Percentiles rank a stretch among this genome's conserved stretches.
Evolutionary conservation across 225 moss, liverwort and hornwort species (phyloP).

Genomic region (Climacium dendroides): DNA sequence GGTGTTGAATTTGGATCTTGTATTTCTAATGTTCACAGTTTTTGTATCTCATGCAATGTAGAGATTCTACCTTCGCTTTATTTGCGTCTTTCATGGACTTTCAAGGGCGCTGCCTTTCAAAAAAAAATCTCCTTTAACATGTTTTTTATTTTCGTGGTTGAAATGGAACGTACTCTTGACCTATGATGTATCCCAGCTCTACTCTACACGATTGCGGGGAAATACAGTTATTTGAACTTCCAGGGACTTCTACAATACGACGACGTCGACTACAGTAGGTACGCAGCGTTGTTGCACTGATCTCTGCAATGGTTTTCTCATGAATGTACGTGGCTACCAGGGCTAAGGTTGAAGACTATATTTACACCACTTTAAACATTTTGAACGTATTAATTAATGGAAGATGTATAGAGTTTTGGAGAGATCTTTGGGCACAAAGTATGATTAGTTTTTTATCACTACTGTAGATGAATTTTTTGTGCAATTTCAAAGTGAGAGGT

Average conservation of each 20-base stretch:
- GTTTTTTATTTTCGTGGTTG: background rate
- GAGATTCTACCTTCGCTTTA: background rate
- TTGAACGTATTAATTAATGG: background rate
- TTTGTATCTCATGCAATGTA: background rate
- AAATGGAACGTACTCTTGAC: background rate
- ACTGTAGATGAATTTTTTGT: background rate
- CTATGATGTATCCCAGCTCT: background rate
- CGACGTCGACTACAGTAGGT: background rate
- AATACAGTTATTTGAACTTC: background rate
- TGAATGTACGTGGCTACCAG: background rate
- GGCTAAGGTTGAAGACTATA: background rate
- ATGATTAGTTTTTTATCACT: background rate
- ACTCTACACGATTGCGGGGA: background rate
- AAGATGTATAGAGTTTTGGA: background rate
- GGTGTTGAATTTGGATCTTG: constrained; percentile 8
- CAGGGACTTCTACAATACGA: background rate
- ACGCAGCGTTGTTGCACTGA: background rate
- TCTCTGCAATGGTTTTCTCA: background rate
- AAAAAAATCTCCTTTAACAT: background rate
- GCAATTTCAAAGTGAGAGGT: background rate
- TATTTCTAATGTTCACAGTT: background rate
- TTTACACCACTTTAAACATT: background rate
- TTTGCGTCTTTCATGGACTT: background rate
- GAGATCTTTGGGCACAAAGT: background rate
- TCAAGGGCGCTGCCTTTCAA: background rate